Evolutionary conservation across 1,284 basidiomycete species (phyloP), one percentile per base, ranked within the genome.

Genomic region (Moniliophthora roreri): DNA sequence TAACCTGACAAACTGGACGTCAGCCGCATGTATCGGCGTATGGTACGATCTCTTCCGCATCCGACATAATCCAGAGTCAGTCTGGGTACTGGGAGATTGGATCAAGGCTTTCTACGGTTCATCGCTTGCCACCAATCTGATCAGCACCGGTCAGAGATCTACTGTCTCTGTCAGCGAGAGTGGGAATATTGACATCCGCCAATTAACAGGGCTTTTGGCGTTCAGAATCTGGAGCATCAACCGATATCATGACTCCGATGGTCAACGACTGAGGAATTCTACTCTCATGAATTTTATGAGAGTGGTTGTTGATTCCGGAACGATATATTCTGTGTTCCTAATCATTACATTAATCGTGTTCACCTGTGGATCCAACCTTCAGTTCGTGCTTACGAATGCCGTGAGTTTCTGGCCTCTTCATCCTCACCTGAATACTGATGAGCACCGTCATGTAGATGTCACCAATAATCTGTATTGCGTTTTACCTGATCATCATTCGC

Each of bases 41-140:
- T 9, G 41, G 35, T 23, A 36, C 26, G 20, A 32, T 44, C 13
- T 21, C 28, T 15, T 32, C 40, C 3, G 28, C 21, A 13, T 18
- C 20, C 20, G 32, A 34, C 20, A 24, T 5, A 23, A 42, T 35
- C 8, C 28, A 23, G 8, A 45, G 35, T 37, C 18, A 23, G 6
- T 32, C 46, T 45, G 8, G 32, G 16, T n/a, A n/a, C n/a, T n/a
- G n/a, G n/a, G n/a, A n/a, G 34, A 42, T 32, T 52, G 50, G 50
- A 45, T 38, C 18, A 52, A 41, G 16, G 26, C 41, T 8, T 52
- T 45, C 41, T 52, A 45, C 20, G 16, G 21, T 9, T 24, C 41
- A 18, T 52, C 50, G 0, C 38, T 52, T 20, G 28, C 42, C 4
- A 38, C 50, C 13, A 52, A 45, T 45, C 15, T 45, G 13, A 45